phyloP scores from a whole-genome alignment of 2,329 filamentous ascomycete genomes.

The Fusarium subtropicale region DNA sequence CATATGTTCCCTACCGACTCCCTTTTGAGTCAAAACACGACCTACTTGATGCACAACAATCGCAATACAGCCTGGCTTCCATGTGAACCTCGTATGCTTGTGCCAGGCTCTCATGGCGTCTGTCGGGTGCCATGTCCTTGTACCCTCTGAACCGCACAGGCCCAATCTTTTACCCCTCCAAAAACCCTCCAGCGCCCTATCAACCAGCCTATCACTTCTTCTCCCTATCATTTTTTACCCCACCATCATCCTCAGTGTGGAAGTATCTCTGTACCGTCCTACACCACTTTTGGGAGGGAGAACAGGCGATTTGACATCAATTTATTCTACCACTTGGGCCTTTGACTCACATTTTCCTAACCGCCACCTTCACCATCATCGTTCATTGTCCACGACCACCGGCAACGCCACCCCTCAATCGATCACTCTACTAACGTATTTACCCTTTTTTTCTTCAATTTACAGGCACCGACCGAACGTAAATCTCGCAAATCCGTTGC shows the following conservation, averaged over 20 bases:
- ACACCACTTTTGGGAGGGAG: slow-evolving; percentile 36
- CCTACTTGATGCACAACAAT: not conserved
- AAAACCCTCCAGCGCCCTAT: slow-evolving; percentile 40
- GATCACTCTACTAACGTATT: slow-evolving; percentile 29
- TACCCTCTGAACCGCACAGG: slow-evolving; percentile 26
- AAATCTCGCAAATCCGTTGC: slow-evolving; percentile 93
- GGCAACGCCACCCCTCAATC: slow-evolving; percentile 14
- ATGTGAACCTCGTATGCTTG: slow-evolving; percentile 21
- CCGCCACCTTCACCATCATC: slow-evolving; percentile 41
- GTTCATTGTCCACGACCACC: slow-evolving; percentile 9
- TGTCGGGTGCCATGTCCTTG: slow-evolving; percentile 2
- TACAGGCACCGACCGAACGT: slow-evolving; percentile 59
- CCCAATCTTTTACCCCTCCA: slow-evolving; percentile 43
- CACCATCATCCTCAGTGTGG: slow-evolving; percentile 31
- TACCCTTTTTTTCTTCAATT: slow-evolving; percentile 36
- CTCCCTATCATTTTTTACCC: slow-evolving; percentile 21
- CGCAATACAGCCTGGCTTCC: slow-evolving; percentile 13
- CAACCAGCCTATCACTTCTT: slow-evolving; percentile 28
- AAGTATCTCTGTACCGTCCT: slow-evolving; percentile 41
- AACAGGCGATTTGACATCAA: slow-evolving; percentile 38
- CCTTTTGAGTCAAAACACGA: not conserved
- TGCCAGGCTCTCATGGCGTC: slow-evolving; percentile 20
- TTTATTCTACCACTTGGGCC: slow-evolving; percentile 34
- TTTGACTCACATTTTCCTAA: slow-evolving; percentile 48
- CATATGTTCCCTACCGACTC: not conserved